These are phyloP conservation scores for Xylariaceae sp. DNA, from an alignment of 2,329 filamentous ascomycete species.

Conservation along the genomic window DNA sequence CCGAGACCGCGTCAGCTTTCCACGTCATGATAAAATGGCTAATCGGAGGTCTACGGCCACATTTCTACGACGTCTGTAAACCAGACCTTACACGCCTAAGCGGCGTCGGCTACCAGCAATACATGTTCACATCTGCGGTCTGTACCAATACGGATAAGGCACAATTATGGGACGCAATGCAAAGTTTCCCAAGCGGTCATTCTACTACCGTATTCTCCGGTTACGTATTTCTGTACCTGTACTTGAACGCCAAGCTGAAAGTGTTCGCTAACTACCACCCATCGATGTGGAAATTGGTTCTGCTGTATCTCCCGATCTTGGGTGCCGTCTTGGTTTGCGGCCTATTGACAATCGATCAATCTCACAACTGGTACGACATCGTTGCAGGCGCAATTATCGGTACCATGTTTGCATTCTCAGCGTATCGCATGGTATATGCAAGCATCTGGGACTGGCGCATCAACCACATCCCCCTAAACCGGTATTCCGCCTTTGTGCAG, in stretches of 20 bases:
- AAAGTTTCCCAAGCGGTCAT: conserved; percentile 71
- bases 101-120: conserved; percentile 54
- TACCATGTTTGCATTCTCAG: conserved; percentile 60
- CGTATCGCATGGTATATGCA: conserved; percentile 69
- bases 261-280: conserved; percentile 69
- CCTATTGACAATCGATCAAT: conserved; percentile 64
- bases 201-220: conserved; percentile 66
- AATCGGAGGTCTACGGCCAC: conserved; percentile 64
- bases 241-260: conserved; percentile 74
- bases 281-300: conserved; percentile 67
- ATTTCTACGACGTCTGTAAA: conserved; percentile 67
- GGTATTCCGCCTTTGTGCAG: conserved; percentile 39
- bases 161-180: conserved; percentile 62
- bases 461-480: conserved; percentile 66
- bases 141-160: conserved; percentile 59
- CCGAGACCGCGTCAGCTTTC: conserved; percentile 63
- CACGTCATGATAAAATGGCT: conserved; percentile 69
- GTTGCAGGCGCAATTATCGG: conserved; percentile 67
- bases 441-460: conserved; percentile 70
- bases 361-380: conserved; percentile 73
- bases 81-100: conserved; percentile 53
- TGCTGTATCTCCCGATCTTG: conserved; percentile 61
- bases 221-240: conserved; percentile 66
- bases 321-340: conserved; percentile 63
- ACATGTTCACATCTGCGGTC: conserved; percentile 67